These are phyloP conservation scores for Cyberlindnera lachancei DNA, from an alignment of 805 yeast species.

Conservation along the genomic window DNA sequence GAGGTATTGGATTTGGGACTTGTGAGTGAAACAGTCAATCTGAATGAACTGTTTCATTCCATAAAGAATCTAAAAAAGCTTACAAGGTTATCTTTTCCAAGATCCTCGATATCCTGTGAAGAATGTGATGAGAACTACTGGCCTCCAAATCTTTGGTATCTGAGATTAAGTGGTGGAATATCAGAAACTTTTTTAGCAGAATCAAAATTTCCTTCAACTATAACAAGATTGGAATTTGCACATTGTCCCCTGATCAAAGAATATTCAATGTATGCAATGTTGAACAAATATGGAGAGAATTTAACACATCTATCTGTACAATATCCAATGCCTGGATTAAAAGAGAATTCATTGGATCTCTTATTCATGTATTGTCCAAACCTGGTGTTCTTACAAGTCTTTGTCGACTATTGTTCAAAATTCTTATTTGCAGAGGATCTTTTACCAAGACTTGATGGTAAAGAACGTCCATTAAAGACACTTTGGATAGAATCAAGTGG, in stretches of 20 bases:
- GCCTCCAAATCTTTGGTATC: constrained; percentile 71
- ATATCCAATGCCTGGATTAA: constrained; percentile 84
- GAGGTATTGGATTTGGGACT: constrained; percentile 68
- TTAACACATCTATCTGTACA: constrained; percentile 57
- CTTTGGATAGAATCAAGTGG: constrained; percentile 81
- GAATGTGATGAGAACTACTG: constrained; percentile 50
- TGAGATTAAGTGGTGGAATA: constrained; percentile 84
- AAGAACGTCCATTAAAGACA: constrained; percentile 45
- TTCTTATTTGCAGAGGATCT: constrained; percentile 43
- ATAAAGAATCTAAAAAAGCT: constrained; percentile 54
- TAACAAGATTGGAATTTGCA: constrained; percentile 67
- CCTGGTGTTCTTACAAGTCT: constrained; percentile 50
- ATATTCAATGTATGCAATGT: constrained; percentile 52
- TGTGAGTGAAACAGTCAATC: constrained; percentile 85
- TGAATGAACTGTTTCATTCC: constrained; percentile 71
- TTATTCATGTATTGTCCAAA: constrained; percentile 74
- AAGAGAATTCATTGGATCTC: constrained; percentile 62
- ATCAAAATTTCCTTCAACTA: constrained; percentile 66
- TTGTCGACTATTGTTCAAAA: constrained; percentile 68
- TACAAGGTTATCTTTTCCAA: constrained; percentile 77
- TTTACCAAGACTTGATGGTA: constrained; percentile 19
- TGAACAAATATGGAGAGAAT: constrained; percentile 58
- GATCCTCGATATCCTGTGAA: constrained; percentile 73
- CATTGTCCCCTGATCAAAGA: constrained; percentile 80
- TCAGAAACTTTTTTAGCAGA: constrained; percentile 68